phyloP scores from a whole-genome alignment of 768 basidiomycete genomes.

The Glaciozyma antarctica region DNA sequence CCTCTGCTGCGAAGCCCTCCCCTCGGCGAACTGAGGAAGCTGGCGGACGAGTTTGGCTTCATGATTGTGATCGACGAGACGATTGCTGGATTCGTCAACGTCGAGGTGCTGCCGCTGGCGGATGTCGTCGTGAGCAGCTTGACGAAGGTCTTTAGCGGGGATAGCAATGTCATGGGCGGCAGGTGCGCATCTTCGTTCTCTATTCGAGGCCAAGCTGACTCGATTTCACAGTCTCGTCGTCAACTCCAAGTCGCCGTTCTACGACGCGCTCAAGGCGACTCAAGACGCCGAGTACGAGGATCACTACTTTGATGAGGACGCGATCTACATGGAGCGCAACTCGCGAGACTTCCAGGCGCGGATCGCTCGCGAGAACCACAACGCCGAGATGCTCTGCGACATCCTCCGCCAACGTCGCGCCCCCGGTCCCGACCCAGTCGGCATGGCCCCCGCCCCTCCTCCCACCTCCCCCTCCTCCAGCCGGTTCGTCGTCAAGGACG shows the following conservation, averaged over 20 bases:
- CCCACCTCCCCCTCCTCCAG: slow-evolving; percentile 32
- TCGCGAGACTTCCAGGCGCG: slow-evolving; percentile 81
- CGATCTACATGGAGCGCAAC: slow-evolving; percentile 94
- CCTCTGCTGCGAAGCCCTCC: slow-evolving; percentile 80
- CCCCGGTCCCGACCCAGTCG: slow-evolving; percentile 6
- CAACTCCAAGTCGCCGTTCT: slow-evolving; percentile 67
- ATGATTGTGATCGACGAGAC: slow-evolving; percentile 87
- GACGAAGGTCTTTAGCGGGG: slow-evolving; percentile 90
- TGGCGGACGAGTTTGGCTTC: slow-evolving; percentile 84
- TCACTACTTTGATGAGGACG: slow-evolving; percentile 78
- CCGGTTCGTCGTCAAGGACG: slow-evolving; percentile 58
- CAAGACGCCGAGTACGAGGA: slow-evolving; percentile 64
- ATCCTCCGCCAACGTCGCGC: slow-evolving; percentile 54
- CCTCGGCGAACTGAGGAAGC: slow-evolving; percentile 57
- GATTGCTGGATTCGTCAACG: slow-evolving; percentile 87
- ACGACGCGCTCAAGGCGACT: slow-evolving; percentile 54
- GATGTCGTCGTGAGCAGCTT: slow-evolving; percentile 87
- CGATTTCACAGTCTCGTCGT: slow-evolving; percentile 58
- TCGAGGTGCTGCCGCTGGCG: slow-evolving; percentile 72
- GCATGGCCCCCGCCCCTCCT: neutral
- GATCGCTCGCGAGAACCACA: slow-evolving; percentile 64
- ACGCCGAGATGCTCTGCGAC: slow-evolving; percentile 72
- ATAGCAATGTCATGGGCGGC: slow-evolving; percentile 94
- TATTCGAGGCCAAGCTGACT: neutral
- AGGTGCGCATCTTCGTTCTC: slow-evolving; percentile 50